Evolutionary conservation across 2,329 filamentous ascomycete genomes (phyloP), one percentile per base, ranked within the genome.

Genomic region (Aspergillus brasiliensis): DNA sequence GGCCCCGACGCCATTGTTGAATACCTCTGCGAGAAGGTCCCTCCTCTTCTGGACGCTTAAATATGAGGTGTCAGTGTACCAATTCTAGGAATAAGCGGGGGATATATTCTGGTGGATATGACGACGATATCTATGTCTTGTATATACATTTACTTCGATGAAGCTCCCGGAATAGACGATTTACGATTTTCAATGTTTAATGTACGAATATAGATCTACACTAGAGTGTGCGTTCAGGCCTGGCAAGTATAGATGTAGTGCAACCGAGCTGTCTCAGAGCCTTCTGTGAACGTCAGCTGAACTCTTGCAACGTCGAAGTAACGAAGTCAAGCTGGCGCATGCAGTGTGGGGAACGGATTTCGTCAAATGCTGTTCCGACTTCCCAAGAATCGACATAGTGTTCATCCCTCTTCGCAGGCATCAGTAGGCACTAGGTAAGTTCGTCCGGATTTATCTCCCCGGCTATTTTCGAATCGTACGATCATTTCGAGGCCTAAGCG

Each of bases 1-100:
- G 76, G 77, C 4, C 77, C 77, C 0, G 76, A 79, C 65, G 76
- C 75, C 5, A 71, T 79, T 63, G 77, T 79, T 19, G 76, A 78
- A 60, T 75, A 79, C 65, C 66, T 79, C 28, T 63, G 70, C 58
- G 75, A 78, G 67, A 73, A 78, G 61, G 71, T 79, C n/a, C 77
- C 77, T 2, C 61, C 61, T 51, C 65, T 78, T 57, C 67, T 78
- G 63, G 74, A 76, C 58, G 71, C 55, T 51, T 51, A 55, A 15
- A 21, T 15, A 15, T 31, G 27, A 28, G 6, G n/a, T 47, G 25
- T 48, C n/a, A 37, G 40, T 28, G 46, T 23, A 27, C 21, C 46
- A 40, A 15, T 47, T 27, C 21, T 25, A 46, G 51, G 51, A 59
- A 23, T 42, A 7, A 13, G 40, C 40, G 46, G 25, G 46, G 25